Evolutionary conservation across 192 early-diverging fungal genomes (phyloP).

Genomic region (Linnemannia zychae): DNA sequence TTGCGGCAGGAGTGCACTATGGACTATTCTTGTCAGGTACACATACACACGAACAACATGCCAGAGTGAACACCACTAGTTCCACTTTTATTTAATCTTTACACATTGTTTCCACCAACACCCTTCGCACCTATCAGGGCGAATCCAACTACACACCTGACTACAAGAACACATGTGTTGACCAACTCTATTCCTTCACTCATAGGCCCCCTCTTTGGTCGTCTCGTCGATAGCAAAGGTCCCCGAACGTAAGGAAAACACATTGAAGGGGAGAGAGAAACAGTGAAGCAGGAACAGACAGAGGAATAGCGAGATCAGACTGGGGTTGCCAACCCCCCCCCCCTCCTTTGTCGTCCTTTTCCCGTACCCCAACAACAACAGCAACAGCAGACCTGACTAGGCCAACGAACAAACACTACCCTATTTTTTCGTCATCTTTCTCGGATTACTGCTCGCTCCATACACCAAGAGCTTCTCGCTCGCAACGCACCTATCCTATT

Average conservation of each 20-base stretch:
- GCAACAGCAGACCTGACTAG: neutral
- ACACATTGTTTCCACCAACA: neutral
- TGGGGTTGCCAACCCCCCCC: neutral
- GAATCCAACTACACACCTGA: neutral
- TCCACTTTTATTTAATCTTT: neutral
- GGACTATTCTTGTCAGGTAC: constrained; percentile 55
- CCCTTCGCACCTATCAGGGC: too few species aligned
- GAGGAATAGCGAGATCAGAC: neutral
- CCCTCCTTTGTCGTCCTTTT: neutral
- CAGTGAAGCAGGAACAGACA: neutral
- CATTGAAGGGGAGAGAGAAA: neutral
- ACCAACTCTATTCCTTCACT: neutral
- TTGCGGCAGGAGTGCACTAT: constrained; percentile 51
- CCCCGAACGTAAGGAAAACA: constrained; percentile 30
- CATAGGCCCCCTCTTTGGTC: constrained; percentile 47
- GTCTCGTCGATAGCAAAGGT: constrained; percentile 36
- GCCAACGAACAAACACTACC: neutral
- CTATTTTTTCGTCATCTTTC: neutral
- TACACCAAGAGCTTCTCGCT: neutral
- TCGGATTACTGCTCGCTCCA: neutral
- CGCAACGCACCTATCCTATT: neutral
- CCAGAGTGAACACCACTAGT: neutral
- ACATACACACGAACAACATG: neutral
- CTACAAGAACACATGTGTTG: neutral
- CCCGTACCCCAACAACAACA: neutral